Conservation (phyloP, 2,329 filamentous ascomycete genomes). For the Neopestalotiopsis clavispora region DNA sequence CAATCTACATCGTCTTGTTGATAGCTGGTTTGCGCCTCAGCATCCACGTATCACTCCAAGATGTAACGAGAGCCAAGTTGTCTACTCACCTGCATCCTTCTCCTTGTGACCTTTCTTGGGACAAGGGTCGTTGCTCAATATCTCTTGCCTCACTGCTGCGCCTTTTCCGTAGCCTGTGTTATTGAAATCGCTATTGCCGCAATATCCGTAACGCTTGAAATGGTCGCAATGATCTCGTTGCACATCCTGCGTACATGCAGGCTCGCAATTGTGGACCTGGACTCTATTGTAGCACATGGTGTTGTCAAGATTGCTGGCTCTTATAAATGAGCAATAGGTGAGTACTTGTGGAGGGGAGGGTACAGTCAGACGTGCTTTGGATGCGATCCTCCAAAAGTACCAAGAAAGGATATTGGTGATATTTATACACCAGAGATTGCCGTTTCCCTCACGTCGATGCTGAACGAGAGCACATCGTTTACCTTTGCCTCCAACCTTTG, state of each 20-base stretch:
- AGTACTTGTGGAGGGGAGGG: background rate
- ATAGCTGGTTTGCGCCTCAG: background rate
- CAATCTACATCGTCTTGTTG: background rate
- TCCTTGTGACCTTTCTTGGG: background rate
- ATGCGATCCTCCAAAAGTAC: background rate
- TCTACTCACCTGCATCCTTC: background rate
- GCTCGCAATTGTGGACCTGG: background rate
- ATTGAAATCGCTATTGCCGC: background rate
- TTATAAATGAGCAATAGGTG: background rate
- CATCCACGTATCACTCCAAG: background rate
- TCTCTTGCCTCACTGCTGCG: background rate
- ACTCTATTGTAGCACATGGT: constrained; percentile 2
- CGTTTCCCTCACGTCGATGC: background rate
- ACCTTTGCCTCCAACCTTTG: background rate
- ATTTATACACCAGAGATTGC: background rate
- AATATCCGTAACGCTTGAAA: background rate
- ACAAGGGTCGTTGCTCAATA: background rate
- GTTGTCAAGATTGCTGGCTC: background rate
- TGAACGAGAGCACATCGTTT: background rate
- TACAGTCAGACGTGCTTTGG: background rate
- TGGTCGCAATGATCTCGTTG: background rate
- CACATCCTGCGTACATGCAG: background rate
- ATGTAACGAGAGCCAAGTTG: background rate
- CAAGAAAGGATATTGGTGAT: background rate
- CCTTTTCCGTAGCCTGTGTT: background rate